These are phyloP conservation scores for Ramaria rubella DNA, from an alignment of 768 basidiomycete species.

Conservation along the genomic window DNA sequence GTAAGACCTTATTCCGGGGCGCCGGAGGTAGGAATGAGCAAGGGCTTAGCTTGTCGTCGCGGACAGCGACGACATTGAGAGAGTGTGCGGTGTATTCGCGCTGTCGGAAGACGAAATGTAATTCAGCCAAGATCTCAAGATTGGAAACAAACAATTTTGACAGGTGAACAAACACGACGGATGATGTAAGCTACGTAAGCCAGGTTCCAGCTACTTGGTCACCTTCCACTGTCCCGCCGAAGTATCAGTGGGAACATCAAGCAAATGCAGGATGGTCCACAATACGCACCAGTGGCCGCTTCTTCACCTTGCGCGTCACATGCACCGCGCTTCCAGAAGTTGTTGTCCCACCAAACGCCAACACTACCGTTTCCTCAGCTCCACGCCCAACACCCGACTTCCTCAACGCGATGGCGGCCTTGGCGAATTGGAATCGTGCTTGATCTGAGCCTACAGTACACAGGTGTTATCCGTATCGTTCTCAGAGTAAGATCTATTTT, in stretches of 20 bases:
- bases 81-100: neutral
- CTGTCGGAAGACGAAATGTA: constrained; percentile 2
- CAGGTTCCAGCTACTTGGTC: constrained; percentile 5
- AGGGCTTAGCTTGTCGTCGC: neutral
- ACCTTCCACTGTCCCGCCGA: constrained; percentile 12
- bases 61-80: neutral
- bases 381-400: constrained; percentile 71
- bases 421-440: constrained; percentile 85
- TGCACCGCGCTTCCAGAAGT: constrained; percentile 72
- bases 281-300: constrained; percentile 30
- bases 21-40: neutral
- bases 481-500: constrained; percentile 5
- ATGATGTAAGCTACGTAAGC: constrained; percentile 1
- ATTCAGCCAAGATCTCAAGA: constrained; percentile 2
- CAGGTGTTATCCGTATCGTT: constrained; percentile 15
- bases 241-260: neutral
- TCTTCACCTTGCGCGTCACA: constrained; percentile 81
- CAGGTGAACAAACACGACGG: constrained; percentile 10
- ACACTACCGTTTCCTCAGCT: constrained; percentile 84
- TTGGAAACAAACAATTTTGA: constrained; percentile 10
- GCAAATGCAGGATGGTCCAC: neutral
- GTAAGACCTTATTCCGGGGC: neutral
- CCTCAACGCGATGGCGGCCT: constrained; percentile 78
- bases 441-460: constrained; percentile 63
- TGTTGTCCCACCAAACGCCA: constrained; percentile 65